Percentiles rank a stretch among this genome's conserved stretches.
phyloP scores from a whole-genome alignment of 768 basidiomycete species.

The Cystofilobasidium macerans region DNA sequence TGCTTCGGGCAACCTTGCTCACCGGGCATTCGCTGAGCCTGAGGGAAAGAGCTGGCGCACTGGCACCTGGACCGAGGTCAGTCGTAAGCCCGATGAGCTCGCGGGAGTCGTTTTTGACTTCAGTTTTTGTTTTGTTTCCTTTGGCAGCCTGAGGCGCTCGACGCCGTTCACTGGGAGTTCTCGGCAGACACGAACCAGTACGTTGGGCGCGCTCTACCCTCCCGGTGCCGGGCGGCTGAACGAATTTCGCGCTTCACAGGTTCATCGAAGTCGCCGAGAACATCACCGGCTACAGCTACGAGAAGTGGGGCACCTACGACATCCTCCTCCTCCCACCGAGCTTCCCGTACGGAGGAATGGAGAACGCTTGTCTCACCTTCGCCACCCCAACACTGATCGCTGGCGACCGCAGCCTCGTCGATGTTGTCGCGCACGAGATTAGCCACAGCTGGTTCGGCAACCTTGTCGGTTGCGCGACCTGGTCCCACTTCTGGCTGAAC shows the following conservation, averaged over 20 bases:
- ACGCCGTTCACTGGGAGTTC: slow-evolving; percentile 75
- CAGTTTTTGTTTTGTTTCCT: neutral
- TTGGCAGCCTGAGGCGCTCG: slow-evolving; percentile 54
- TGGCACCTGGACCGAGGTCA: slow-evolving; percentile 77
- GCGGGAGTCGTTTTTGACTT: too few relatives aligned
- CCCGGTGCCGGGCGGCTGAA: neutral
- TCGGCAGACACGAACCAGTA: slow-evolving; percentile 70
- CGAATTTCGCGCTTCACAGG: slow-evolving; percentile 42
- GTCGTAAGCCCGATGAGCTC: slow-evolving; percentile 22
- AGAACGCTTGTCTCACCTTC: slow-evolving; percentile 30
- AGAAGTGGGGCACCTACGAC: slow-evolving; percentile 71
- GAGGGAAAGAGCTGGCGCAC: slow-evolving; percentile 63
- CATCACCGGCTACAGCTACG: slow-evolving; percentile 56
- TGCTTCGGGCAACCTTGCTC: slow-evolving; percentile 69
- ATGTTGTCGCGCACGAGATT: neutral
- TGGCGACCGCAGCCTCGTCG: slow-evolving; percentile 69
- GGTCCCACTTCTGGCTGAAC: slow-evolving; percentile 41
- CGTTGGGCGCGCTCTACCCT: slow-evolving; percentile 13
- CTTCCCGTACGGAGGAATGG: slow-evolving; percentile 50
- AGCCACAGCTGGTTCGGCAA: slow-evolving; percentile 49
- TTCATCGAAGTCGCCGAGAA: slow-evolving; percentile 68
- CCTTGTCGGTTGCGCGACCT: slow-evolving; percentile 39
- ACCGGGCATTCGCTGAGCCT: slow-evolving; percentile 50
- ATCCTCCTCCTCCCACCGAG: slow-evolving; percentile 76
- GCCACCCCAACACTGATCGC: slow-evolving; percentile 58